These are phyloP conservation scores for Quercus parvula DNA, from an alignment of 306 rosid species.

Conservation along the genomic window DNA sequence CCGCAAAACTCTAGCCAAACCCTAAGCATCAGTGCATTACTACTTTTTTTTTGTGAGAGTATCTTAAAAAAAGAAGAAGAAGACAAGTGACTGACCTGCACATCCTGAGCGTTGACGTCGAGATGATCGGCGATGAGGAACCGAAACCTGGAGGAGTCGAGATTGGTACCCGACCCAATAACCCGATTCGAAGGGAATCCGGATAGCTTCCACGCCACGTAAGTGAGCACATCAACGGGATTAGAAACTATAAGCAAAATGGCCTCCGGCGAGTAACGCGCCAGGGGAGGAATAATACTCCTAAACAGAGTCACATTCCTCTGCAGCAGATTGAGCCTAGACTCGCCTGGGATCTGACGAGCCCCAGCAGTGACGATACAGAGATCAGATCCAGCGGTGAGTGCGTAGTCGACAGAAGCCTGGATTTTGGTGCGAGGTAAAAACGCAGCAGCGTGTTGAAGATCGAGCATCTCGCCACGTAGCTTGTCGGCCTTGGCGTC, in stretches of 20 bases:
- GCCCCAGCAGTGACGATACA: constrained; percentile 94
- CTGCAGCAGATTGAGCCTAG: constrained; percentile 68
- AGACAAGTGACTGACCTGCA: constrained; percentile 47
- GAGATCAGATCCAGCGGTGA: constrained; percentile 67
- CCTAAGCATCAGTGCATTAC: not conserved
- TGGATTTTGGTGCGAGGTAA: constrained; percentile 83
- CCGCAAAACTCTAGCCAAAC: too few relatives aligned
- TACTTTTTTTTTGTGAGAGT: too few relatives aligned
- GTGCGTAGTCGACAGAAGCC: constrained; percentile 72
- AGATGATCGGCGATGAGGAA: constrained; percentile 94
- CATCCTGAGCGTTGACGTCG: constrained; percentile 91
- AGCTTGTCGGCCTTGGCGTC: constrained; percentile 69
- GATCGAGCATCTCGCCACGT: constrained; percentile 94
- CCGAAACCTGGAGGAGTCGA: constrained; percentile 86
- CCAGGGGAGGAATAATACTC: constrained; percentile 65
- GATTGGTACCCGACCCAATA: constrained; percentile 86
- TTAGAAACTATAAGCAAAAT: constrained; percentile 72
- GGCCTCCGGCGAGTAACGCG: constrained; percentile 45
- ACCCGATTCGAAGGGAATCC: constrained; percentile 86
- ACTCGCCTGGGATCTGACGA: constrained; percentile 70
- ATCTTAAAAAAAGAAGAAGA: not conserved
- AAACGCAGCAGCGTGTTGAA: constrained; percentile 93
- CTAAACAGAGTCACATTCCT: constrained; percentile 70
- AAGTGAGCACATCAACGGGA: constrained; percentile 79
- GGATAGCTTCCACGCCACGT: constrained; percentile 87